Evolutionary conservation across 352 stramenopile species (phyloP), one percentile per base, ranked within the genome.

Genomic region (Globisporangium carolinianum): DNA sequence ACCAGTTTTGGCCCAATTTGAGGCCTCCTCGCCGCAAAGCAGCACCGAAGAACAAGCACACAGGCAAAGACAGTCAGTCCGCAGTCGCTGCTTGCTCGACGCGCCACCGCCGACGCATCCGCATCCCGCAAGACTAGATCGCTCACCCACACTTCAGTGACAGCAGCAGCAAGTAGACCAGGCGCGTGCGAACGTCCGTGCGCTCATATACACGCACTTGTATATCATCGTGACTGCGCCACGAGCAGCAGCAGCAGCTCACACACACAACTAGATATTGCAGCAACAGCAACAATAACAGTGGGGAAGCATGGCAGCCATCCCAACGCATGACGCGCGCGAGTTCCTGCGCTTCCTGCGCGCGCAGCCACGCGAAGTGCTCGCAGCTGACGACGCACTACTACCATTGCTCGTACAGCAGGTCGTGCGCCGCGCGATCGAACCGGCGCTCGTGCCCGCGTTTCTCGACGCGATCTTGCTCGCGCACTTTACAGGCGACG

Each of bases 381-480:
- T 65, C 47, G 39, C 53, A 32, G 24, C 38, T n/a, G 47, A 60
- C 15, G 59, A 65, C 17, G 41, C 50, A 36, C 52, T 60, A 15
- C 53, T 55, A n/a, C 47, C 52, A 24, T 53, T 65, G 52, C 59
- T 65, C 52, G 32, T 60, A 15, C 59, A 65, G 41, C 59, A 65
- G 47, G 59, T 65, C 17, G 59, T 65, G 46, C 53, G 53, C 38
- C 59, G 59, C 42, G 53, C 58, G 6, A 54, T 63, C 43, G 58
- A 63, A 36, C 58, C 58, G n/a, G 70, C 75, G 8, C n/a, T 60
- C 3, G 37, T 83, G 6, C 41, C 48, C 0, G 60, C 41, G 14
- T 86, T 73, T 50, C 56, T 86, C 8, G 75, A 87, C 47, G 72
- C 73, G n/a, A 79, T 86, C 59, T 50, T 87, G 60, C 57, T 81